A percentile compares a stretch with the other conserved stretches of the same genome.
Conservation (phyloP, 768 basidiomycete species). For the Boletellus ananas region DNA sequence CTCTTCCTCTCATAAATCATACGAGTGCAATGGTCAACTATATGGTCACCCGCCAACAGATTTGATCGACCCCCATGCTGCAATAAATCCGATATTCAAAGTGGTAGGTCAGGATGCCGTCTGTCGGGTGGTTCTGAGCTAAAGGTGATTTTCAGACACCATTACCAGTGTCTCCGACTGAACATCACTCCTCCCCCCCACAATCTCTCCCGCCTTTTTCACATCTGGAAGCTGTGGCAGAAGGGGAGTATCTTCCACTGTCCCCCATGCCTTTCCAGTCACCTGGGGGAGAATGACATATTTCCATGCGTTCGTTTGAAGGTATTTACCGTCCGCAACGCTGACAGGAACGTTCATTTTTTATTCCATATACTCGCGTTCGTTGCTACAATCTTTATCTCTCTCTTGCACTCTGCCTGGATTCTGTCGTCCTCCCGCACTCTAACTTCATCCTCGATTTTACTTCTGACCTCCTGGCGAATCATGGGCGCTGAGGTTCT, state of each 20-base stretch:
- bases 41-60: conserved; percentile 60
- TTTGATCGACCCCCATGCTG: conserved; percentile 57
- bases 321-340: conserved; percentile 20
- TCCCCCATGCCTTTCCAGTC: conserved; percentile 71
- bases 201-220: conserved; percentile 73
- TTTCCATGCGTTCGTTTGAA: conserved; percentile 17
- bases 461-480: conserved; percentile 18
- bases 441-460: conserved; percentile 10
- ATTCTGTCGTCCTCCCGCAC: conserved; percentile 16
- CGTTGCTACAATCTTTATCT: conserved; percentile 29
- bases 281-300: conserved; percentile 41
- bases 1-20: conserved; percentile 40
- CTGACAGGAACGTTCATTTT: conserved; percentile 25
- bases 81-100: conserved; percentile 86
- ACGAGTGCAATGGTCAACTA: conserved; percentile 49
- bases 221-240: conserved; percentile 79
- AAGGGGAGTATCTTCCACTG: conserved; percentile 66
- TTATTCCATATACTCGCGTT: conserved; percentile 24
- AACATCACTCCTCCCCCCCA: conserved; percentile 34
- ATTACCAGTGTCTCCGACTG: conserved; percentile 42
- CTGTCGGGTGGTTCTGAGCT: not conserved
- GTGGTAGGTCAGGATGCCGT: conserved; percentile 56
- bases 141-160: conserved; percentile 42
- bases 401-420: conserved; percentile 27
- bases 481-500: conserved; percentile 5